Evolutionary conservation across 129 eudicot species (phyloP).

Genomic region (Flaveria bidentis): DNA sequence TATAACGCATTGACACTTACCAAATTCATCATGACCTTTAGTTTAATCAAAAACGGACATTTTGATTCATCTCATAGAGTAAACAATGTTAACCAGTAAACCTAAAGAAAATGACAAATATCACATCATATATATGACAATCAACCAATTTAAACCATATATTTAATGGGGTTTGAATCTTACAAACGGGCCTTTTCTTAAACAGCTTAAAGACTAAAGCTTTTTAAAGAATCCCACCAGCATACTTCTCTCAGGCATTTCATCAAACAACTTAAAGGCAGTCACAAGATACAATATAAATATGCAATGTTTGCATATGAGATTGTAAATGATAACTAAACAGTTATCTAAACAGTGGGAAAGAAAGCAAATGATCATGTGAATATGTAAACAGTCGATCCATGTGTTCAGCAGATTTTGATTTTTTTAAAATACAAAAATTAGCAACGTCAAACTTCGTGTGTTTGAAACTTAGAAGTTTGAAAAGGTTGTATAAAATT

Average conservation of each 20-base stretch:
- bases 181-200: not conserved
- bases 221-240: not conserved
- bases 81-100: not conserved
- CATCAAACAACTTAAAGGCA: constrained; percentile 1
- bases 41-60: not conserved
- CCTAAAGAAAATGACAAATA: not conserved
- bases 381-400: too few relatives aligned
- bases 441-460: too few relatives aligned
- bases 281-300: too few relatives aligned
- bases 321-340: too few relatives aligned
- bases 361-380: too few relatives aligned
- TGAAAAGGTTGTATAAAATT: too few relatives aligned
- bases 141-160: not conserved
- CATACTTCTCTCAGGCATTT: constrained; percentile 21
- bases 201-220: not conserved
- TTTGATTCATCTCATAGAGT: not conserved
- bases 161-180: not conserved
- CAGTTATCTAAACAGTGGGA: too few relatives aligned
- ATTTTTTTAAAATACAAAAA: too few relatives aligned
- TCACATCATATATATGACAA: not conserved
- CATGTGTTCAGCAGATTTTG: not conserved
- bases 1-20: not conserved
- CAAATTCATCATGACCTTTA: not conserved
- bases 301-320: too few relatives aligned
- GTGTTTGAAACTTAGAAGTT: too few relatives aligned